A percentile compares a stretch with the other conserved stretches of the same genome.
Conservation (phyloP, 208 protist genomes). For the Crithidia expoeki region DNA sequence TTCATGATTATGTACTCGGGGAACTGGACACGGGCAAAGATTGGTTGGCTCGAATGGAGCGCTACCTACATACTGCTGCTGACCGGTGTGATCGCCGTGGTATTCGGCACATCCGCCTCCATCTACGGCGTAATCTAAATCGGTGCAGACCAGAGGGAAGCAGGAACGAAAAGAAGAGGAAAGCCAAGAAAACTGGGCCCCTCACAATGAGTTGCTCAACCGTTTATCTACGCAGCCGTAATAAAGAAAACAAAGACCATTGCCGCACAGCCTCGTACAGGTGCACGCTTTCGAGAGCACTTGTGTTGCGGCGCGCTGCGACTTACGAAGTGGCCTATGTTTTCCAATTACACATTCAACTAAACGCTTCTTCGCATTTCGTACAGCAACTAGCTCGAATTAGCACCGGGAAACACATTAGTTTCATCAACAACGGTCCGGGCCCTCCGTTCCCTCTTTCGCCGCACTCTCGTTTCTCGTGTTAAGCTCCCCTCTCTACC, state of each 20-base stretch:
- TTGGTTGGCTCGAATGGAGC: slow-evolving; percentile 45
- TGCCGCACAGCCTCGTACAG: neutral
- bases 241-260: no score
- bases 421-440: neutral
- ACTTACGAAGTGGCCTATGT: neutral
- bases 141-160: neutral
- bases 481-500: no score
- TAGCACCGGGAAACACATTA: neutral
- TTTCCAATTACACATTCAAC: neutral
- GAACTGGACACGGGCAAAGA: slow-evolving; percentile 39
- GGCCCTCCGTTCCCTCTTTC: no score
- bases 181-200: neutral
- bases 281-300: neutral
- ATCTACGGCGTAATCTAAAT: slow-evolving; percentile 45
- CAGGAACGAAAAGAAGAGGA: neutral
- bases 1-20: slow-evolving; percentile 70
- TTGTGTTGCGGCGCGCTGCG: slow-evolving; percentile 2
- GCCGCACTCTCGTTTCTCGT: no score
- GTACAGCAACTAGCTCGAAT: no score
- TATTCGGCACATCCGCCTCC: slow-evolving; percentile 63
- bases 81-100: slow-evolving; percentile 45
- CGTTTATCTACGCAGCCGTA: neutral
- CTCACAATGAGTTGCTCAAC: neutral
- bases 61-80: slow-evolving; percentile 59
- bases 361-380: neutral